Conservation (phyloP, 2,329 filamentous ascomycete genomes). For the Exophiala lecanii-corni region DNA sequence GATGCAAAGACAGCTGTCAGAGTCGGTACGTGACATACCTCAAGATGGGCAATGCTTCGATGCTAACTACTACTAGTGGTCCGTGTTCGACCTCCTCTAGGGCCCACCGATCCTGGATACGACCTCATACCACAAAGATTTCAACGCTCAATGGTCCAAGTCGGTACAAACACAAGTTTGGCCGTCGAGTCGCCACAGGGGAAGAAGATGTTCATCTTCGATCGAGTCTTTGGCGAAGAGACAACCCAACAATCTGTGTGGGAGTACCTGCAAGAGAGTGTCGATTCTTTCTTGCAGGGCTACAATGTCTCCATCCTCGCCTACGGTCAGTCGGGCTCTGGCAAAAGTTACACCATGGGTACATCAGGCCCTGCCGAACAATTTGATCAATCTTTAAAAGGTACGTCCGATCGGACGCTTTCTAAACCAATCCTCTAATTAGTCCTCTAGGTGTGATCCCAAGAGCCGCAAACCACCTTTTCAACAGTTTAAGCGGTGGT, state of each 20-base stretch:
- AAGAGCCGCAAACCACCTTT: conserved; percentile 77
- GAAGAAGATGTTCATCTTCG: conserved; percentile 92
- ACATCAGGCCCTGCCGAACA: conserved; percentile 83
- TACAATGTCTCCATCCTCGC: conserved; percentile 98
- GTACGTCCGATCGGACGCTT: conserved; percentile 48
- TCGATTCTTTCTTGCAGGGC: conserved; percentile 84
- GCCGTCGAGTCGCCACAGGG: conserved; percentile 88
- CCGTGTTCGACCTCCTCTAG: conserved; percentile 82
- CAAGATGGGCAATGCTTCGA: not conserved
- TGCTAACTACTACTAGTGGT: conserved; percentile 58
- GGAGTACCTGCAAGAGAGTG: conserved; percentile 88
- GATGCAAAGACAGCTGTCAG: conserved; percentile 87
- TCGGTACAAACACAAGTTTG: conserved; percentile 77
- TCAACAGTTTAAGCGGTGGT: conserved; percentile 72
- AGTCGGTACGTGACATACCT: conserved; percentile 66
- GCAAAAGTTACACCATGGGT: conserved; percentile 99
- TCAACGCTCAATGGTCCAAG: conserved; percentile 85
- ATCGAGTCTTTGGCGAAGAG: conserved; percentile 84
- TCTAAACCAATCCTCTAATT: not conserved
- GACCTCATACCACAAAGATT: conserved; percentile 95
- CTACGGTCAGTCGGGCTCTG: conserved; percentile 94
- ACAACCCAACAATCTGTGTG: conserved; percentile 84
- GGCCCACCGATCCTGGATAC: conserved; percentile 79
- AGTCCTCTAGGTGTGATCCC: conserved; percentile 78
- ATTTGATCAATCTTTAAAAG: conserved; percentile 66